Percentiles rank a stretch among this genome's conserved stretches.
phyloP scores from a whole-genome alignment of 1,139 yeast genomes.

The Yamadazyma sp. region DNA sequence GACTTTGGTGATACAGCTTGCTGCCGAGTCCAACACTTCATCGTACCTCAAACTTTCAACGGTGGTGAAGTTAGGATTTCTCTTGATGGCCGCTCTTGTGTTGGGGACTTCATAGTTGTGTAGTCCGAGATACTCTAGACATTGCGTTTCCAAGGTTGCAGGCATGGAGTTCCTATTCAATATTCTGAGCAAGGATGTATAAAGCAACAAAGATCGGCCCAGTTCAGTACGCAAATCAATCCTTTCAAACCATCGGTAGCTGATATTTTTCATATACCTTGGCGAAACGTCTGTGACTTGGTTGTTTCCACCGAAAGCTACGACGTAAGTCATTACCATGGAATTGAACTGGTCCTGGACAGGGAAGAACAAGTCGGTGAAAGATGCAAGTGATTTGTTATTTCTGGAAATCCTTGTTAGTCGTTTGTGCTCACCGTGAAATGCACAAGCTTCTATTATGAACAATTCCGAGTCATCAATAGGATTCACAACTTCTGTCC shows the following conservation, averaged over 20 bases:
- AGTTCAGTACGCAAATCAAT: slow-evolving; percentile 32
- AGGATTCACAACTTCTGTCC: slow-evolving; percentile 43
- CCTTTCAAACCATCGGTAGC: slow-evolving; percentile 32
- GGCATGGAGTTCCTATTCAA: no score
- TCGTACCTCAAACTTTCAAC: slow-evolving; percentile 28
- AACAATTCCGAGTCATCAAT: slow-evolving; percentile 26
- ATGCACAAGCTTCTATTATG: slow-evolving; percentile 32
- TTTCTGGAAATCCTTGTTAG: slow-evolving; percentile 18
- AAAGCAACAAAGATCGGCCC: slow-evolving; percentile 29
- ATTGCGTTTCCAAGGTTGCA: slow-evolving; percentile 25
- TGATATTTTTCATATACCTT: slow-evolving; percentile 34
- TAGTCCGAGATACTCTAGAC: slow-evolving; percentile 25
- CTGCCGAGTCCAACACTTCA: slow-evolving; percentile 22
- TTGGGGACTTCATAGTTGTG: slow-evolving; percentile 27
- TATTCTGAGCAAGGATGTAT: slow-evolving; percentile 24
- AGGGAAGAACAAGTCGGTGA: slow-evolving; percentile 26
- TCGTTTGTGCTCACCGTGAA: slow-evolving; percentile 32
- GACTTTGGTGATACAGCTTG: slow-evolving; percentile 19
- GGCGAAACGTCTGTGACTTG: slow-evolving; percentile 33
- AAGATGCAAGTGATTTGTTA: slow-evolving; percentile 7
- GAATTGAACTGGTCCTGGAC: slow-evolving; percentile 24
- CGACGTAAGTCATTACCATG: slow-evolving; percentile 38
- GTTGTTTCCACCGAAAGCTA: slow-evolving; percentile 20
- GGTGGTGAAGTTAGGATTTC: slow-evolving; percentile 32
- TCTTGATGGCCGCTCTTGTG: slow-evolving; percentile 29